Evolutionary conservation across 805 yeast genomes (phyloP).

Genomic region (Komagataella pseudopastoris): DNA sequence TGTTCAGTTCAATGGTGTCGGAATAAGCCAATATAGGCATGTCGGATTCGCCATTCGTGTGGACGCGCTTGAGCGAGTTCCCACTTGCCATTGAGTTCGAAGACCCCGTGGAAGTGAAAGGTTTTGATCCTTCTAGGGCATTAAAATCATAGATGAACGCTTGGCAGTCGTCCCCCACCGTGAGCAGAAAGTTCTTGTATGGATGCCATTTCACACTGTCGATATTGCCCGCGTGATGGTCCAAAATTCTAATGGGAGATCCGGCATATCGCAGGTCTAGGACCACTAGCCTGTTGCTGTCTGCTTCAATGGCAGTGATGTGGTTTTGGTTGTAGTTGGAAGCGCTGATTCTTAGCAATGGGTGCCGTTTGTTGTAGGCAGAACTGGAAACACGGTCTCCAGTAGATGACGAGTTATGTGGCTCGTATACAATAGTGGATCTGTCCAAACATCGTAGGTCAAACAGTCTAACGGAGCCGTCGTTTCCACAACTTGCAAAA

Average conservation of each 20-base stretch:
- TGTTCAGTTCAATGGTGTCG: conserved; percentile 63
- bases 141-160: conserved; percentile 56
- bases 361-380: conserved; percentile 23
- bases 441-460: conserved; percentile 84
- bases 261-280: conserved; percentile 87
- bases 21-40: conserved; percentile 36
- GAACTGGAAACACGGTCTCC: conserved; percentile 1
- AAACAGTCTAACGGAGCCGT: conserved; percentile 87
- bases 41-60: conserved; percentile 9
- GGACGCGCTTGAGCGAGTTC: conserved; percentile 1
- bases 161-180: conserved; percentile 67
- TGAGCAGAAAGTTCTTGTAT: conserved; percentile 38
- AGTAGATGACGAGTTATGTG: conserved; percentile 12
- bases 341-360: conserved; percentile 65
- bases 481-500: conserved; percentile 89
- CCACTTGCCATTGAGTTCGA: not conserved
- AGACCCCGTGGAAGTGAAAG: not conserved
- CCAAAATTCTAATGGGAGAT: conserved; percentile 54
- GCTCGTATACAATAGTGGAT: conserved; percentile 89
- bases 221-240: conserved; percentile 54
- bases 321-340: conserved; percentile 72
- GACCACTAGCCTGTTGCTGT: conserved; percentile 50
- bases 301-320: conserved; percentile 69
- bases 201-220: conserved; percentile 86
- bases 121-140: conserved; percentile 6